A percentile compares a stretch with the other conserved stretches of the same genome.
Evolutionary conservation across 2,329 filamentous ascomycete genomes (phyloP).

Genomic region (Fusarium xylarioides): DNA sequence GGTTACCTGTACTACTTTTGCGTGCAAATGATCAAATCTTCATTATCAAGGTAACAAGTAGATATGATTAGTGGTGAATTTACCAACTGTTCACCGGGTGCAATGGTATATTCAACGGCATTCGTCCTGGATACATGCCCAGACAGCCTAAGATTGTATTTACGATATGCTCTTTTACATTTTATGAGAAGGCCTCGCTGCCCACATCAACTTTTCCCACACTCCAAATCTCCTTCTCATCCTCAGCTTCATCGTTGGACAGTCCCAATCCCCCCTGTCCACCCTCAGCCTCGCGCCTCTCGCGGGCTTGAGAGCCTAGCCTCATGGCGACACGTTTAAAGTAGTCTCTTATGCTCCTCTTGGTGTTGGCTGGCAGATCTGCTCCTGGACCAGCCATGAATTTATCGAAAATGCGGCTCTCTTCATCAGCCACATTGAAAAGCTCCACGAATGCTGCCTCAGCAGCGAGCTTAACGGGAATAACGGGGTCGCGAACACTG

Average conservation of each 20-base stretch:
- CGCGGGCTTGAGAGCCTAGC: conserved; percentile 85
- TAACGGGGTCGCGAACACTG: conserved; percentile 88
- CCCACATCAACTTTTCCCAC: conserved; percentile 82
- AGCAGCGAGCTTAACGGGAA: conserved; percentile 93
- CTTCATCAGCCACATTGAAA: conserved; percentile 89
- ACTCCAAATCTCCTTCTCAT: conserved; percentile 95
- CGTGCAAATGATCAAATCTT: neutral
- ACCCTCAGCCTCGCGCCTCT: conserved; percentile 90
- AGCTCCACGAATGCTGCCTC: conserved; percentile 93
- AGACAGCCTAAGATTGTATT: neutral
- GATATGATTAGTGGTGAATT: neutral
- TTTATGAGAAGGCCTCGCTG: conserved; percentile 35
- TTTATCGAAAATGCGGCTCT: conserved; percentile 87
- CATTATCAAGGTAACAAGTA: neutral
- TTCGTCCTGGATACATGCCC: neutral
- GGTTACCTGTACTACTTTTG: neutral
- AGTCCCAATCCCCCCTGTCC: conserved; percentile 86
- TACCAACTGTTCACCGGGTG: neutral
- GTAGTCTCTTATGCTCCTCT: conserved; percentile 94
- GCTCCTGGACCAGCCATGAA: conserved; percentile 78
- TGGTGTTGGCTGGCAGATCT: conserved; percentile 74
- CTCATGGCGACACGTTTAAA: conserved; percentile 92
- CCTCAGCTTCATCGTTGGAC: conserved; percentile 90
- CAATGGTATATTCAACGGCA: neutral
- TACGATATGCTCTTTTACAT: neutral